These are phyloP conservation scores for Selenicereus undatus DNA, from an alignment of 148 eudicot genomes.

Conservation along the genomic window DNA sequence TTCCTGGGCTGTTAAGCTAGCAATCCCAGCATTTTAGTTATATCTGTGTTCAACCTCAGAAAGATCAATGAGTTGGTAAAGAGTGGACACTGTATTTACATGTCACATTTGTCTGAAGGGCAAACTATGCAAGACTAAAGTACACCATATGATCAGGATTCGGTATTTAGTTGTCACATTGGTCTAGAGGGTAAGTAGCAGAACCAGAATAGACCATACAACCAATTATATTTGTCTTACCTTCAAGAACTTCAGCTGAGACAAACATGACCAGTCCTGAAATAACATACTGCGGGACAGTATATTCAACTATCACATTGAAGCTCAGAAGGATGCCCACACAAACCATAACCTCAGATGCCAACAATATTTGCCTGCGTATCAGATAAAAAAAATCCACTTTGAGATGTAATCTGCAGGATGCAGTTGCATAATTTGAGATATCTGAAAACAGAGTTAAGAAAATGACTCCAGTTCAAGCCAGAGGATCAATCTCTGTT, in stretches of 20 bases:
- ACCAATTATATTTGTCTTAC: slow-evolving; percentile 30
- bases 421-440: not conserved
- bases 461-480: not conserved
- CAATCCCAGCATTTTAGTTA: no score
- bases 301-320: slow-evolving; percentile 43
- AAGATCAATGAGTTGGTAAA: no score
- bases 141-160: no score
- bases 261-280: slow-evolving; percentile 83
- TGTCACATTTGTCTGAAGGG: no score
- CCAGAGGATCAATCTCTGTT: not conserved
- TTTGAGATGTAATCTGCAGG: not conserved
- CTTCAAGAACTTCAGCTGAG: slow-evolving; percentile 83
- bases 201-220: no score
- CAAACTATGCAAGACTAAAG: no score
- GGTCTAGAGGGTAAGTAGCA: no score
- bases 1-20: no score
- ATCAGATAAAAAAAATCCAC: not conserved
- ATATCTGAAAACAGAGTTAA: not conserved
- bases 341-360: slow-evolving; percentile 63
- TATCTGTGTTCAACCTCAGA: no score
- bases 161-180: no score
- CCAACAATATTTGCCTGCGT: slow-evolving; percentile 71
- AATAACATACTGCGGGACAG: slow-evolving; percentile 69
- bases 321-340: slow-evolving; percentile 68
- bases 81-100: no score